phyloP scores from a whole-genome alignment of 2,329 filamentous ascomycete genomes.

The Monilinia polystroma region DNA sequence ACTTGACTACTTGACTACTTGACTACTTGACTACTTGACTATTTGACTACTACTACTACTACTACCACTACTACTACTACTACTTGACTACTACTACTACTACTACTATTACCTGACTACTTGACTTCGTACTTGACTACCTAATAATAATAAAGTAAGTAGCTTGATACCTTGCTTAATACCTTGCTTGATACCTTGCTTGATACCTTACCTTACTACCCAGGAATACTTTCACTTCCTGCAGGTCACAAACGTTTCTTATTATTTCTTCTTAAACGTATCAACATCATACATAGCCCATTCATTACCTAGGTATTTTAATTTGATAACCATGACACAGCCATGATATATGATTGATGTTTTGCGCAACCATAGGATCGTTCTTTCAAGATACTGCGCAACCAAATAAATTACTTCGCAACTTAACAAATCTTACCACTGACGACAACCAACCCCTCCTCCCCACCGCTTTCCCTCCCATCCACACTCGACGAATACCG shows the following conservation, averaged over 20 bases:
- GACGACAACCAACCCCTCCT: slow-evolving; percentile 22
- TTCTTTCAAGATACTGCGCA: slow-evolving; percentile 21
- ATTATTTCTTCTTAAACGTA: not conserved
- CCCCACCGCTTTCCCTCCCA: slow-evolving; percentile 20
- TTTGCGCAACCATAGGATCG: slow-evolving; percentile 22
- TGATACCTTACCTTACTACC: too few relatives aligned
- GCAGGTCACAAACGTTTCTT: slow-evolving; percentile 8
- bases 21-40: too few relatives aligned
- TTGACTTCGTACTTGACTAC: too few relatives aligned
- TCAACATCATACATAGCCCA: slow-evolving; percentile 8
- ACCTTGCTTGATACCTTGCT: too few relatives aligned
- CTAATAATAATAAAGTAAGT: too few relatives aligned
- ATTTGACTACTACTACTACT: too few relatives aligned
- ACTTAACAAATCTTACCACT: slow-evolving; percentile 20
- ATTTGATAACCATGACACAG: slow-evolving; percentile 14
- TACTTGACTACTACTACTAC: too few relatives aligned
- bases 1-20: too few relatives aligned
- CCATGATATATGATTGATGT: slow-evolving; percentile 2
- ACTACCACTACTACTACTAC: too few relatives aligned
- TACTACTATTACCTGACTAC: too few relatives aligned
- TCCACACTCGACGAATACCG: slow-evolving; percentile 11
- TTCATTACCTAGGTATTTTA: not conserved
- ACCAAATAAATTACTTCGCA: slow-evolving; percentile 18
- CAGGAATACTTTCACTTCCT: not conserved
- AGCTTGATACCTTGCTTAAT: too few relatives aligned